Evolutionary conservation across 495 filamentous ascomycete genomes (phyloP).

Genomic region (Aspergillus bridgeri): DNA sequence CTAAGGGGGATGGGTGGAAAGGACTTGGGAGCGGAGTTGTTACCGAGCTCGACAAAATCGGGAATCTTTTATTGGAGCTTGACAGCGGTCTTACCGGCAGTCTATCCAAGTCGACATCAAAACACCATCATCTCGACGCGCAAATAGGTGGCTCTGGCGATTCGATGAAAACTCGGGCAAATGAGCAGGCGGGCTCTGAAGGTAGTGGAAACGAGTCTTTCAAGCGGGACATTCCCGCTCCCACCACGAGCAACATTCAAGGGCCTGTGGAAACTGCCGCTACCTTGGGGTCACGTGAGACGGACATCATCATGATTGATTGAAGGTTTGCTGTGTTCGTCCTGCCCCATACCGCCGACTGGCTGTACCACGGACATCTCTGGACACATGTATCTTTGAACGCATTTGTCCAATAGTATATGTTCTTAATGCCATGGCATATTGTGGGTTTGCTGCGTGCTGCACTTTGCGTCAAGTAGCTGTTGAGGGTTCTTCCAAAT

Average conservation of each 20-base stretch:
- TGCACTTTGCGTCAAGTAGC: not conserved
- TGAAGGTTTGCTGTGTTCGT: conserved; percentile 13
- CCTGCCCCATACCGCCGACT: not conserved
- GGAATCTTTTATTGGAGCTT: conserved; percentile 37
- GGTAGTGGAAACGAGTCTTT: not conserved
- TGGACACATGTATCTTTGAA: not conserved
- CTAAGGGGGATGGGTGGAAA: conserved; percentile 47
- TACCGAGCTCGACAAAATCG: conserved; percentile 36
- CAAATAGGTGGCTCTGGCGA: not conserved
- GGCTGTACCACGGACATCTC: not conserved
- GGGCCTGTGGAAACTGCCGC: conserved; percentile 13
- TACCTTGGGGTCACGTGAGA: conserved; percentile 6
- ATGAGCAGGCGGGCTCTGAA: not conserved
- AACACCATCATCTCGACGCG: not conserved
- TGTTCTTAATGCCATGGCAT: not conserved
- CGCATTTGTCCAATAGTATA: not conserved
- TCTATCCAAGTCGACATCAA: not conserved
- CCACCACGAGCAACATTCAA: conserved; percentile 5
- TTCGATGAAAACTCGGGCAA: not conserved
- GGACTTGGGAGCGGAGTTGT: conserved; percentile 47
- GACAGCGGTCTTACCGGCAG: conserved; percentile 25
- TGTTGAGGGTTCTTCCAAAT: not conserved
- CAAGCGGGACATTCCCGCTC: not conserved
- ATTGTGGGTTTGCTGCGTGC: not conserved
- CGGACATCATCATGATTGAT: conserved; percentile 43